Base-by-base conservation (phyloP, 805 yeast genomes). In the Candida berthetii region DNA sequence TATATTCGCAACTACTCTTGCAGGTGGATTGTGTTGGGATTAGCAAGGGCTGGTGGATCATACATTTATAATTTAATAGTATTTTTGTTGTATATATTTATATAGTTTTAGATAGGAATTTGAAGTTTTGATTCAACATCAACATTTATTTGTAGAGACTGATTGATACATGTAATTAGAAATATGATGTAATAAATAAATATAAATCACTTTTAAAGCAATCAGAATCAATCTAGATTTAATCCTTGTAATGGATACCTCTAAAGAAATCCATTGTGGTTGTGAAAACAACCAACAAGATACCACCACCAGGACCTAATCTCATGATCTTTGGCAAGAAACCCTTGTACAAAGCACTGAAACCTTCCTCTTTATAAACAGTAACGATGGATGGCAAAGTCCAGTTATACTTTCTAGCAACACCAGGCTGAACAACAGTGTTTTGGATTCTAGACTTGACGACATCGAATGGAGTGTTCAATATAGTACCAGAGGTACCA, bases 271-370 rank as follows among this genome's bases (percentile, higher is more conserved):
- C 96, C 95, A 90, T 89, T 49, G 90, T 80, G 19, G 88, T 73
- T 35, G 96, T 88, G 74, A 89, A 93, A n/a, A 93, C 99, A 38
- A 93, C 98, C 62, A 93, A 75, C 58, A 93, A 71, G 52, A 93
- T 89, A 72, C 99, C 99, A 64, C 99, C 99, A 59, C 99, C 99
- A 46, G 99, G 99, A 37, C 98, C 99, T 52, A 93, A 74, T 76
- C 99, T 82, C 60, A 93, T 73, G 11, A 93, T 97, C 73, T 93
- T 93, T 52, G 99, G 99, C 49, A 90, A 61, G 77, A 93, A 91
- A 33, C 99, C 99, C 70, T 90, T 91, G 68, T 90, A 91, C 44
- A 93, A 75, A 7, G 98, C 96, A 38, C 68, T 71, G 54, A 88
- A 77, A 25, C 99, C 99, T 73, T 93, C 99, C 66, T 91, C 98